These are phyloP conservation scores for Bjerkandera adusta DNA, from an alignment of 1,284 basidiomycete species.

Conservation along the genomic window DNA sequence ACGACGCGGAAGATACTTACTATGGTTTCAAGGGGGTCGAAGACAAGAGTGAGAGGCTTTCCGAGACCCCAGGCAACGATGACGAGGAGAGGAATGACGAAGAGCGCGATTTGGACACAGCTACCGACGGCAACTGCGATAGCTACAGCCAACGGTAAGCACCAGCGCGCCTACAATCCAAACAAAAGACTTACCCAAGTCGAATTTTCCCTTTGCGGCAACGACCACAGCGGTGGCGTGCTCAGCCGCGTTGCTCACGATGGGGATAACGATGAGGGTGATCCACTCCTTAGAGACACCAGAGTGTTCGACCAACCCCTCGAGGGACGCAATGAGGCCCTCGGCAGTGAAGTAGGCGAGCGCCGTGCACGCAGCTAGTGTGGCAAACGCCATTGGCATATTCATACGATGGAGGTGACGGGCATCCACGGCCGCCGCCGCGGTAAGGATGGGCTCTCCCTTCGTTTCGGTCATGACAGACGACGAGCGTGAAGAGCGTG, in stretches of 20 bases:
- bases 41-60: constrained; percentile 45
- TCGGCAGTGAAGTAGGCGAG: constrained; percentile 60
- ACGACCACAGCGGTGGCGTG: constrained; percentile 68
- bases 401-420: constrained; percentile 33
- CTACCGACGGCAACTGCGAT: constrained; percentile 65
- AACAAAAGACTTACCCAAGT: constrained; percentile 30
- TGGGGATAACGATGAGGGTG: constrained; percentile 65
- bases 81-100: constrained; percentile 62
- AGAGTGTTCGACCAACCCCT: constrained; percentile 44
- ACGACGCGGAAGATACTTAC: constrained; percentile 14
- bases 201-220: constrained; percentile 55
- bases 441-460: no score
- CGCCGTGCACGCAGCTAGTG: constrained; percentile 39
- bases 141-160: constrained; percentile 18
- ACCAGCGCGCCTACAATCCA: background rate
- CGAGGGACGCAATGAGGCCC: constrained; percentile 51
- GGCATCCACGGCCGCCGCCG: background rate
- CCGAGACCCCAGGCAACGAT: constrained; percentile 46
- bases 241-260: constrained; percentile 67
- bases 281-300: constrained; percentile 56
- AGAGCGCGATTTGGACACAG: constrained; percentile 67
- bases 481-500: background rate
- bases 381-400: constrained; percentile 36
- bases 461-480: background rate
- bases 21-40: constrained; percentile 39